Evolutionary conservation across 768 basidiomycete species (phyloP), one percentile per base, ranked within the genome.

Genomic region (Pulveroboletus sp.): DNA sequence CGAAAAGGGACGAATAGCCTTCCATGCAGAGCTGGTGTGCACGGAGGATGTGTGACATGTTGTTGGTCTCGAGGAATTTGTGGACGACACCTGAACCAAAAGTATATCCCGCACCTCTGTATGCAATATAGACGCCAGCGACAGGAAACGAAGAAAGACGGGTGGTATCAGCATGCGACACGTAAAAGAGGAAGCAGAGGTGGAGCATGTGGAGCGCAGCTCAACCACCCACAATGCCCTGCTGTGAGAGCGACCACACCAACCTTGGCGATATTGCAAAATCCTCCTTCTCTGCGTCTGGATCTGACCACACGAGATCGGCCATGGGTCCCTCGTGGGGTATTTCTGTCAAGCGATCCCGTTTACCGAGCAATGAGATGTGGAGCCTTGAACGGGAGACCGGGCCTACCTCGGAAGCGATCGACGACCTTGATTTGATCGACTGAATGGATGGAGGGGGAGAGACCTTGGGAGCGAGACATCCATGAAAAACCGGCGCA

Each of bases 1-100:
- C 93, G 58, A 97, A 98, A 28, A 98, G 77, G n/a, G 93, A 92
- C n/a, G 88, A 81, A 68, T 92, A 98, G 0, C 96, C 96, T 69
- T 99, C 96, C 96, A 99, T 98, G 70, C 96, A 98, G 8, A 99
- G 80, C 65, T 99, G 96, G 67, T 99, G 96, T 21, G 96, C 96
- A 21, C 96, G 91, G 21, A 98, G 81, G 60, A 99, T 96, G 66
- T 97, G 95, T 18, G 88, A 84, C 93, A 99, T 96, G 57, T 84
- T 79, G 72, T 99, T 99, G 45, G 90, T 85, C 64, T 93, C 85
- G 47, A 98, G 81, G 70, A 99, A 99, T 69, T 98, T 98, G 73
- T 91, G 86, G 27, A 98, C 96, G 48, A 99, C 94, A 30, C 94
- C 92, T 5, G 93, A 90, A 47, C 96, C 96, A 68, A 99, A 99